Evolutionary conservation across 768 basidiomycete genomes (phyloP).

Genomic region (Paxillus rubicundulus): DNA sequence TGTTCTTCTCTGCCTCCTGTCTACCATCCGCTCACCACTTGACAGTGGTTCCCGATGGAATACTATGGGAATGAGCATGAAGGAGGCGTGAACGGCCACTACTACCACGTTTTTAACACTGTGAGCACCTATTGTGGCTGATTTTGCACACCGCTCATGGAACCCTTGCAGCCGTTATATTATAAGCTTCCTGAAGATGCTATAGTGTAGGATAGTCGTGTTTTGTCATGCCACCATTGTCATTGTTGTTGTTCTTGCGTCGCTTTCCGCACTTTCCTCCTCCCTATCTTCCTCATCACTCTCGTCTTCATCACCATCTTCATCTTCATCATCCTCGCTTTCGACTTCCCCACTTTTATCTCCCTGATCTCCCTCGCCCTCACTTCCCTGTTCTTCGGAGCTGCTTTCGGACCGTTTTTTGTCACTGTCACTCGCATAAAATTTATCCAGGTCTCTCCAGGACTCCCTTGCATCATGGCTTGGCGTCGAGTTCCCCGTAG

Average conservation of each 20-base stretch:
- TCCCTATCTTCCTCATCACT: conserved; percentile 27
- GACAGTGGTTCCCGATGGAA: conserved; percentile 74
- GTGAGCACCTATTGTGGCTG: conserved; percentile 36
- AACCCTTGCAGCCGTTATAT: conserved; percentile 44
- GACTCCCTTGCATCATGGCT: conserved; percentile 44
- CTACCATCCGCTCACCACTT: conserved; percentile 1
- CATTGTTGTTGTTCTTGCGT: conserved; percentile 11
- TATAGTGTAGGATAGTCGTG: conserved; percentile 30
- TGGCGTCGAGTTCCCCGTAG: conserved; percentile 46
- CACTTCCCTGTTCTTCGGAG: conserved; percentile 33
- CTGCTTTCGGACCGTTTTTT: conserved; percentile 33
- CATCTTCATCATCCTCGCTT: conserved; percentile 19
- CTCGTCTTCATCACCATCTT: conserved; percentile 24
- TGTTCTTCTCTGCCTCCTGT: conserved; percentile 5
- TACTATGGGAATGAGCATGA: conserved; percentile 55
- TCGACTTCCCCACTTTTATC: conserved; percentile 23
- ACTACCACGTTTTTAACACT: conserved; percentile 74
- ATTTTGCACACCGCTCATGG: background rate
- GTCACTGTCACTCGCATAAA: conserved; percentile 54
- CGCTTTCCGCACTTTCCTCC: conserved; percentile 17
- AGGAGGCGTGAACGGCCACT: conserved; percentile 68
- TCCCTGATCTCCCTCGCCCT: conserved; percentile 22
- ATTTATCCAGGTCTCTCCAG: conserved; percentile 66
- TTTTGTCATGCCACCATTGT: conserved; percentile 2
- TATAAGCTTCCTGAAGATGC: conserved; percentile 48